Evolutionary conservation across 306 rosid species (phyloP).

Genomic region (Gleditsia sinensis): DNA sequence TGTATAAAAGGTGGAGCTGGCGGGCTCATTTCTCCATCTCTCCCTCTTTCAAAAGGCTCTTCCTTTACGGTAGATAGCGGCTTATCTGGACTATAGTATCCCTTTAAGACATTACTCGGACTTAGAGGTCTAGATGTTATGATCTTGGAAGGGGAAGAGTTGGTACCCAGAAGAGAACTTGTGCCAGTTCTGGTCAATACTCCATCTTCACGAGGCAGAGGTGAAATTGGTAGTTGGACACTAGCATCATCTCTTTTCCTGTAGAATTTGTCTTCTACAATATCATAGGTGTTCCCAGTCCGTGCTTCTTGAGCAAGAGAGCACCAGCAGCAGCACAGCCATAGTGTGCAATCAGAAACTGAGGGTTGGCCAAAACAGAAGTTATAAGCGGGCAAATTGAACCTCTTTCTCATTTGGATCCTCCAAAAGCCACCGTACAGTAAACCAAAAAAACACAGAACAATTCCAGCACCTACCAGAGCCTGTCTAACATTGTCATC

Average conservation of each 20-base stretch:
- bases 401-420: constrained; percentile 93
- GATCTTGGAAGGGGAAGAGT: constrained; percentile 44
- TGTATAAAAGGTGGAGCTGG: constrained; percentile 61
- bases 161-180: constrained; percentile 47
- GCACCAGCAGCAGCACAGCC: constrained; percentile 97
- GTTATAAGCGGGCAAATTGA: constrained; percentile 70
- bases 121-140: constrained; percentile 37
- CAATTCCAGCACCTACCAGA: constrained; percentile 58
- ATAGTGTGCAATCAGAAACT: constrained; percentile 72
- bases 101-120: constrained; percentile 40
- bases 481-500: constrained; percentile 61
- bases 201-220: constrained; percentile 58
- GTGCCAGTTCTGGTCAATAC: constrained; percentile 41
- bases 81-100: constrained; percentile 45
- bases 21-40: constrained; percentile 68
- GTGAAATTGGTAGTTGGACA: constrained; percentile 42
- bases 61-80: constrained; percentile 45
- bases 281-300: constrained; percentile 68
- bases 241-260: constrained; percentile 35
- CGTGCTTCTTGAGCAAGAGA: constrained; percentile 93
- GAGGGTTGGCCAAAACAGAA: constrained; percentile 78
- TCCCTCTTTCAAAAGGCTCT: constrained; percentile 46
- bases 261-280: constrained; percentile 58
- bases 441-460: constrained; percentile 84
- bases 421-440: constrained; percentile 99